Evolutionary conservation across 441 rosid species (phyloP), one percentile per base, ranked within the genome.

Genomic region (Erodium trifolium): DNA sequence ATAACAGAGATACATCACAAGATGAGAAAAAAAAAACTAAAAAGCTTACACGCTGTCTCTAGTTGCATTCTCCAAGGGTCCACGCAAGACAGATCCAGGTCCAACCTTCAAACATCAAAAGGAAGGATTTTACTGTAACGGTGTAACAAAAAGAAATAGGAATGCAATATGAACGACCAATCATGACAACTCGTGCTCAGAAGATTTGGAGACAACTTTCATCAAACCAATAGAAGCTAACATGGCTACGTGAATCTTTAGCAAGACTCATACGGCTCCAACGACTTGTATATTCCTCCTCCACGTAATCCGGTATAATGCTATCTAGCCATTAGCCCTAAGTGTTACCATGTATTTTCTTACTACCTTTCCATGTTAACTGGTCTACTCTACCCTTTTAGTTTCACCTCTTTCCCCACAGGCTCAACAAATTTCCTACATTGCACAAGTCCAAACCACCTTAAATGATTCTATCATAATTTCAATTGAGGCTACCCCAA

Each of bases 81-180:
- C 97, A 78, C 89, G 92, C 84, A 96, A 82, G 78, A 84, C 70
- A 78, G 99, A 88, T 75, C 88, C 97, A 55, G 92, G 91, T 66
- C 96, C 98, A 76, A 96, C 90, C 99, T 96, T 79, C 82, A 83
- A 13, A 59, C 53, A 70, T 9, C 51, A 71, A 77, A 65, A 47
- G 78, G 31, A 63, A 59, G 64, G 0, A 59, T 59, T 59, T 27
- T 18, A 18, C 17, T 27, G 27, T 11, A 19, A 27, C 64, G 9
- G 27, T 18, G 23, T 57, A 29, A 29, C 17, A 59, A 59, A 59
- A 10, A 45, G 51, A 59, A 59, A 19, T 59, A 27, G 18, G 64
- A 19, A 18, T 19, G 34, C 13, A 19, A 23, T 27, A 19, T 59
- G 64, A 23, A 59, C 64, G 17, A 19, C 34, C 64, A 11, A 59